Evolutionary conservation across 768 basidiomycete genomes (phyloP).

Genomic region (Mrakia frigida): DNA sequence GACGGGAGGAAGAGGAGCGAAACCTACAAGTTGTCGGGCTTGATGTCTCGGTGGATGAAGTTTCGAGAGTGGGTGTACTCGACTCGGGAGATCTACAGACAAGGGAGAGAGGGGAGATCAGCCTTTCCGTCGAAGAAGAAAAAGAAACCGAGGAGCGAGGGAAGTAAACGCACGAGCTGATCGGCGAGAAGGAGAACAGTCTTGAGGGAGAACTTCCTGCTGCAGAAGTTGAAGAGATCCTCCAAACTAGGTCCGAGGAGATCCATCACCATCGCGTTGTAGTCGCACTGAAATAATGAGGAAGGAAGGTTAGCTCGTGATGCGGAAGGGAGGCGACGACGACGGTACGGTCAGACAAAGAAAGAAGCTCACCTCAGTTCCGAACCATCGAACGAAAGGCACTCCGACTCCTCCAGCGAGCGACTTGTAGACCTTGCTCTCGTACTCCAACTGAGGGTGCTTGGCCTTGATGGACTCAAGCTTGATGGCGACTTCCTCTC

Average conservation of each 20-base stretch:
- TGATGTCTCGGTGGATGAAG: conserved; percentile 94
- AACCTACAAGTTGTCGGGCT: conserved; percentile 81
- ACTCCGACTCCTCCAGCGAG: conserved; percentile 84
- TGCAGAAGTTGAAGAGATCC: conserved; percentile 50
- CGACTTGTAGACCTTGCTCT: conserved; percentile 86
- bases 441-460: conserved; percentile 93
- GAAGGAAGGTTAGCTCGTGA: neutral
- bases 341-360: neutral
- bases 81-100: conserved; percentile 75
- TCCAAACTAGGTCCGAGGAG: conserved; percentile 60
- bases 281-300: conserved; percentile 69
- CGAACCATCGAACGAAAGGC: conserved; percentile 88
- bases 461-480: conserved; percentile 99
- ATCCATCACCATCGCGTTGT: conserved; percentile 99
- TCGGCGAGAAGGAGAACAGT: conserved; percentile 89
- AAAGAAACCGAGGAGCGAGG: neutral
- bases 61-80: conserved; percentile 95
- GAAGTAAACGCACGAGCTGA: conserved; percentile 65
- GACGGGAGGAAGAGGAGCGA: neutral
- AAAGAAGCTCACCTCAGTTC: conserved; percentile 55
- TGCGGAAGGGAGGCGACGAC: neutral
- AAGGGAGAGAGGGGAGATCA: conserved; percentile 31
- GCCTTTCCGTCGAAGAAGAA: neutral
- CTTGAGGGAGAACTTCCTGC: conserved; percentile 83
- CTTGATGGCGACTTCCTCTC: conserved; percentile 99